These are phyloP conservation scores for Trypanosoma avium DNA, from an alignment of 208 protist genomes.

Conservation along the genomic window DNA sequence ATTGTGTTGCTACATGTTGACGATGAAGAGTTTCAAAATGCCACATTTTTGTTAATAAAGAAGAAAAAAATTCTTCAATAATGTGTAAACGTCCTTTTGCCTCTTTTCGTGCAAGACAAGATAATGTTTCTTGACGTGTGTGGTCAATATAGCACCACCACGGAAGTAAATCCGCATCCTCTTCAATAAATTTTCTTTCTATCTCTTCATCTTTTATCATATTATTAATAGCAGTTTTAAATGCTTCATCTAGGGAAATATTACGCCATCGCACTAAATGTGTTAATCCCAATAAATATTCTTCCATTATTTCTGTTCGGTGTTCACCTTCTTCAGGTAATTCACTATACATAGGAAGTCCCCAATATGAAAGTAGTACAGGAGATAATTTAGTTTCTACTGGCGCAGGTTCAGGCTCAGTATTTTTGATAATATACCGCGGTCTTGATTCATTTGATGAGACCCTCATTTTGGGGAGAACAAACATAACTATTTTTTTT, in stretches of 20 bases:
- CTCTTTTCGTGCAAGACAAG: slow-evolving; percentile 13
- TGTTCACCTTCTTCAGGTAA: slow-evolving; percentile 27
- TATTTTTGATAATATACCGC: no score
- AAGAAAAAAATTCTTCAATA: slow-evolving; percentile 10
- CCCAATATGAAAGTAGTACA: slow-evolving; percentile 13
- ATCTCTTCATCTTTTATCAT: slow-evolving; percentile 45
- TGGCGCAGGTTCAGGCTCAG: no score
- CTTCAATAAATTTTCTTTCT: slow-evolving; percentile 55
- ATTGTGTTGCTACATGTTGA: slow-evolving; percentile 26
- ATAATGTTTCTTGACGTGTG: slow-evolving; percentile 3
- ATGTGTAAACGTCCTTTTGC: slow-evolving; percentile 17
- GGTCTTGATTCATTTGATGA: background rate
- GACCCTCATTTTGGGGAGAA: slow-evolving; percentile 13
- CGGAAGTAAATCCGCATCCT: slow-evolving; percentile 34
- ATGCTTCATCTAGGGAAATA: slow-evolving; percentile 1
- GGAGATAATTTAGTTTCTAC: background rate
- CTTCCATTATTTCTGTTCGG: slow-evolving; percentile 45
- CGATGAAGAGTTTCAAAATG: slow-evolving; percentile 28
- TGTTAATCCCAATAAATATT: slow-evolving; percentile 40
- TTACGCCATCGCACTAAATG: slow-evolving; percentile 22
- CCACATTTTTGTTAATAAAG: background rate
- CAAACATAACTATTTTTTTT: slow-evolving; percentile 11
- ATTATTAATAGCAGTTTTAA: slow-evolving; percentile 1
- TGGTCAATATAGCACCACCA: slow-evolving; percentile 29
- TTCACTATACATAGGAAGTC: slow-evolving; percentile 26